Percentiles rank a stretch among this genome's conserved stretches.
Evolutionary conservation across 176 grass and related monocot species (phyloP).

Genomic region (Otatea glauca): DNA sequence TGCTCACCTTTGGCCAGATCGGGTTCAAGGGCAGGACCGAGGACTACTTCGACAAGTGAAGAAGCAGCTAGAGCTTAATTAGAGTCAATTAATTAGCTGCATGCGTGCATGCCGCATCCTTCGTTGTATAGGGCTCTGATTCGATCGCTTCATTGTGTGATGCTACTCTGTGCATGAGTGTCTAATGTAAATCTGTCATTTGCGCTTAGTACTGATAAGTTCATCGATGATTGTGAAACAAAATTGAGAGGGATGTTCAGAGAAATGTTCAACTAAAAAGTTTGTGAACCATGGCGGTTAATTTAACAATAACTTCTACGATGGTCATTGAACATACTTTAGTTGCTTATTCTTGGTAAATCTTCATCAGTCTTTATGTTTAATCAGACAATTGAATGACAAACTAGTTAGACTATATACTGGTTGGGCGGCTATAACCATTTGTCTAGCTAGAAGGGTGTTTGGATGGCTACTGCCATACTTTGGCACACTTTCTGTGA

Average conservation of each 20-base stretch:
- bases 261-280: not conserved
- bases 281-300: not conserved
- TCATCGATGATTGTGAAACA: not conserved
- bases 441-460: not conserved
- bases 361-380: not conserved
- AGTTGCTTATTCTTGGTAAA: not conserved
- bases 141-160: not conserved
- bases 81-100: not conserved
- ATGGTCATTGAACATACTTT: not conserved
- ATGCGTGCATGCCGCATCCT: slow-evolving; percentile 2
- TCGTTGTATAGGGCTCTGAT: slow-evolving; percentile 48
- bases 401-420: too few species aligned
- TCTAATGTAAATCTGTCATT: slow-evolving; percentile 15
- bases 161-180: not conserved
- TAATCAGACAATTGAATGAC: too few species aligned
- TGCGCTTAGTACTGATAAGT: not conserved
- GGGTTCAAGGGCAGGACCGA: slow-evolving; percentile 98
- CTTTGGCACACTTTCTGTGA: too few species aligned
- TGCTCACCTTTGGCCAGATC: slow-evolving; percentile 94
- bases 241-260: not conserved
- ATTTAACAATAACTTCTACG: not conserved
- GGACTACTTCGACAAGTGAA: slow-evolving; percentile 74
- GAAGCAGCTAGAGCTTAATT: not conserved
- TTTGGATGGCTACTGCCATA: too few species aligned
- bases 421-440: not conserved